phyloP scores from a whole-genome alignment of 768 basidiomycete species.

The Kwoniella dendrophila region DNA sequence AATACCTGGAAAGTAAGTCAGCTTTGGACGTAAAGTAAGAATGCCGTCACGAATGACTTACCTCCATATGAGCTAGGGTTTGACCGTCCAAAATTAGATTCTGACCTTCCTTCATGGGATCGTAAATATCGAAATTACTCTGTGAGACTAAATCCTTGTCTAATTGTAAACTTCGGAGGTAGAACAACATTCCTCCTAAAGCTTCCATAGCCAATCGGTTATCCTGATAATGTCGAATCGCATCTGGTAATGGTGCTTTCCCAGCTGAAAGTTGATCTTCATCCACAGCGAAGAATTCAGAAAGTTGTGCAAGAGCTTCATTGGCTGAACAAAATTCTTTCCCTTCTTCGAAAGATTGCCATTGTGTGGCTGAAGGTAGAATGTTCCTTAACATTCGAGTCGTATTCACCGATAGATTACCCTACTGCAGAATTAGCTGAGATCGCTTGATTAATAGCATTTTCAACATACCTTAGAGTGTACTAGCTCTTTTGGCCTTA shows the following conservation, averaged over 20 bases:
- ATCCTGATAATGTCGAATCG: conserved; percentile 72
- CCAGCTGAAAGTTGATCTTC: conserved; percentile 46
- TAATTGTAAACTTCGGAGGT: conserved; percentile 85
- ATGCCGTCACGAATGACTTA: conserved; percentile 50
- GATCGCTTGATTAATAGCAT: not conserved
- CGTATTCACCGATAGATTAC: conserved; percentile 80
- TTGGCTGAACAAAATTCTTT: conserved; percentile 71
- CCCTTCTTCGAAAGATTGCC: conserved; percentile 77
- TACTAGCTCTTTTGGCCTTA: conserved; percentile 87
- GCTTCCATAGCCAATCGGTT: conserved; percentile 74
- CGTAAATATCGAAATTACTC: conserved; percentile 96
- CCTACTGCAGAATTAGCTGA: conserved; percentile 60
- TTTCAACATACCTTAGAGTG: conserved; percentile 76
- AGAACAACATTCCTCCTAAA: conserved; percentile 91
- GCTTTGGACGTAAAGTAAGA: not conserved
- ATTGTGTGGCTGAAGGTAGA: conserved; percentile 77
- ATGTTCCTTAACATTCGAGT: conserved; percentile 77
- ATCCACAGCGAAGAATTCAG: conserved; percentile 42
- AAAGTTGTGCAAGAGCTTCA: conserved; percentile 40
- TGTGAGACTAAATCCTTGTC: conserved; percentile 92
- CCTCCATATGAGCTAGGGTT: conserved; percentile 92
- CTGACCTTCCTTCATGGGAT: conserved; percentile 88
- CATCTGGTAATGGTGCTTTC: conserved; percentile 63
- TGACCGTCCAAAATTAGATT: conserved; percentile 89
- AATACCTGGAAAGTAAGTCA: conserved; percentile 62